phyloP scores from a whole-genome alignment of 2,329 filamentous ascomycete genomes.

The Raffaelea deltoideospora region DNA sequence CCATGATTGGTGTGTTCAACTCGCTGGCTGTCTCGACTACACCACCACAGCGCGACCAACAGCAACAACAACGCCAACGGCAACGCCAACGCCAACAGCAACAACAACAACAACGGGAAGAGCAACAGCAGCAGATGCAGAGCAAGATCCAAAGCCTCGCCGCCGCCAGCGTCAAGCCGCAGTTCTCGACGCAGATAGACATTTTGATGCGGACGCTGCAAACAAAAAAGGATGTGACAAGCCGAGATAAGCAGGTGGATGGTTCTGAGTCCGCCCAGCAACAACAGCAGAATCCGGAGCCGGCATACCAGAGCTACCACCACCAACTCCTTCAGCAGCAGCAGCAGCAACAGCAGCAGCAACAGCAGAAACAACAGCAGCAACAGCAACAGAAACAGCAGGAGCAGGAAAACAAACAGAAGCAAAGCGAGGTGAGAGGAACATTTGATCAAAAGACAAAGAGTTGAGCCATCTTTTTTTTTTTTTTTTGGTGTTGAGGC shows the following conservation, averaged over 20 bases:
- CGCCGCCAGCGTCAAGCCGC: slow-evolving; percentile 12
- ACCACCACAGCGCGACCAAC: neutral
- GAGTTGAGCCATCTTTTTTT: too few species aligned
- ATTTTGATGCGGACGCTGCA: slow-evolving; percentile 64
- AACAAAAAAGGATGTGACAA: neutral
- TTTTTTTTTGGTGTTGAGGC: too few species aligned
- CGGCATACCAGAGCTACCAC: neutral
- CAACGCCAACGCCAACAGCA: neutral
- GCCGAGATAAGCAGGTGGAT: neutral
- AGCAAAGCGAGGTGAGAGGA: too few species aligned
- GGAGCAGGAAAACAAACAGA: too few species aligned
- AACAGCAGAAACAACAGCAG: too few species aligned
- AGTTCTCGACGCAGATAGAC: slow-evolving; percentile 73
- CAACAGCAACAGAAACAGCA: too few species aligned
- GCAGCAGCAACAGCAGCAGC: neutral
- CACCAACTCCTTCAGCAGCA: neutral
- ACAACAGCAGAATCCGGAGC: too few species aligned
- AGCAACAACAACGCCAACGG: neutral
- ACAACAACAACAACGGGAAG: neutral
- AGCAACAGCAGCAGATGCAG: neutral
- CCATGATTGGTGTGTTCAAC: too few species aligned
- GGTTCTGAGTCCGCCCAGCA: too few species aligned
- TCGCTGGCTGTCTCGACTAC: neutral
- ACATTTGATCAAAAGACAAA: too few species aligned
- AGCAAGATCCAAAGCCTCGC: too few species aligned